Base-by-base conservation (phyloP, 2,329 filamentous ascomycete species). In the Colletotrichum sojae region DNA sequence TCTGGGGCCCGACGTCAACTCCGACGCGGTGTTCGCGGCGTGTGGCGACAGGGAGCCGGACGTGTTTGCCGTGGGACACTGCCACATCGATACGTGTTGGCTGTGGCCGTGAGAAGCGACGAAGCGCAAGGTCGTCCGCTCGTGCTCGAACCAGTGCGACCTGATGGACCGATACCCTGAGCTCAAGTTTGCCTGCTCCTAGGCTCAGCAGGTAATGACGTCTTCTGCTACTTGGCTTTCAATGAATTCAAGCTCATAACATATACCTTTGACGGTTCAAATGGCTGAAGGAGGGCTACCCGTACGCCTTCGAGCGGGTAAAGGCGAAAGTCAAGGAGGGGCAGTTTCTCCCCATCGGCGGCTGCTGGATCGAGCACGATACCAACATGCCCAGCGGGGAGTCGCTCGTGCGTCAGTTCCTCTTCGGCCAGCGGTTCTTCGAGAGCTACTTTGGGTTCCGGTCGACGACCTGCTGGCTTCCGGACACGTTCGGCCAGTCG, bases 81-180 rank as follows among this genome's bases (percentile, higher is more conserved):
- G 90, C 71, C 90, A 92, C 74, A 92, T 92, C 70, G 90, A 92
- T 74, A 91, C 89, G 0, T 91, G 89, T 76, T 92, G 90, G 90
- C 79, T 92, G 18, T 92, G 90, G 90, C 90, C 90, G 0, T 92
- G 89, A 82, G 90, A 87, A 3, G 90, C 92, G 79, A 92, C 90
- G 0, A 91, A 91, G 79, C 87, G 90, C 57, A 92, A 92, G 78
- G 86, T 92, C 40, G 90, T 87, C 15, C 83, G 90, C n/a, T 91
- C 89, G 3, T 92, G 90, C 90, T 89, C 89, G 0, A 92, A 88
- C 71, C 90, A 92, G 75, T 91, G 89, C 76, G 88, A 92, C 69
- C 78, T 92, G 64, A 87, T 92, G 79, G 90, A 92, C 69, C 83
- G 89, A 6, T 92, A 92, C 71, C 89, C 89, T 0, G 90, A 92